Evolutionary conservation across 2,329 filamentous ascomycete genomes (phyloP).

Genomic region (Setomelanomma holmii): DNA sequence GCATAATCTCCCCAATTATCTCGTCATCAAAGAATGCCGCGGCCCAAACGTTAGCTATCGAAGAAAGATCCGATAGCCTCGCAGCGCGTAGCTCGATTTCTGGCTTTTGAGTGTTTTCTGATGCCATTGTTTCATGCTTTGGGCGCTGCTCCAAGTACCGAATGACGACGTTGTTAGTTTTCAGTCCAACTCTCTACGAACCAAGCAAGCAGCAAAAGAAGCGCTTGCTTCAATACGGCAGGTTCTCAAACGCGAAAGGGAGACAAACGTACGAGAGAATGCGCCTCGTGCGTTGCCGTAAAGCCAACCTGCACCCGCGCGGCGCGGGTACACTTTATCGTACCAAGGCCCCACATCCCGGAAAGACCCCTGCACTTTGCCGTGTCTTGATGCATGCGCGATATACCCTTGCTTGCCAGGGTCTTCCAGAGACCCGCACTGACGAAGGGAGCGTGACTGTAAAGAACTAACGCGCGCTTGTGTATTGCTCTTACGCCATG

Average conservation of each 20-base stretch:
- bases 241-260: neutral
- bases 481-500: too few relatives aligned
- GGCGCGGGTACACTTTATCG: neutral
- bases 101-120: neutral
- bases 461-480: too few relatives aligned
- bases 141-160: neutral
- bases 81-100: slow-evolving; percentile 18
- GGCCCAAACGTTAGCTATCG: slow-evolving; percentile 33
- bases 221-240: neutral
- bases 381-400: neutral
- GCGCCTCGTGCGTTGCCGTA: too few relatives aligned
- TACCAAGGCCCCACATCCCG: neutral
- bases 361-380: neutral
- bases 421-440: too few relatives aligned
- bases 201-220: neutral
- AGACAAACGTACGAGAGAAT: too few relatives aligned
- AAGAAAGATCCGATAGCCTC: slow-evolving; percentile 19
- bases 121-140: neutral
- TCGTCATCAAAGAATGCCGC: slow-evolving; percentile 43
- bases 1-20: slow-evolving; percentile 42
- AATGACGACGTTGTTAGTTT: neutral
- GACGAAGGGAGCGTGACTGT: too few relatives aligned
- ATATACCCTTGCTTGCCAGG: too few relatives aligned
- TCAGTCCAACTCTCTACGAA: neutral
- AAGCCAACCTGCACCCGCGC: neutral